These are phyloP conservation scores for sweet orange (Citrus sinensis) DNA, from an alignment of 345 rosid species.

Conservation along the genomic window DNA sequence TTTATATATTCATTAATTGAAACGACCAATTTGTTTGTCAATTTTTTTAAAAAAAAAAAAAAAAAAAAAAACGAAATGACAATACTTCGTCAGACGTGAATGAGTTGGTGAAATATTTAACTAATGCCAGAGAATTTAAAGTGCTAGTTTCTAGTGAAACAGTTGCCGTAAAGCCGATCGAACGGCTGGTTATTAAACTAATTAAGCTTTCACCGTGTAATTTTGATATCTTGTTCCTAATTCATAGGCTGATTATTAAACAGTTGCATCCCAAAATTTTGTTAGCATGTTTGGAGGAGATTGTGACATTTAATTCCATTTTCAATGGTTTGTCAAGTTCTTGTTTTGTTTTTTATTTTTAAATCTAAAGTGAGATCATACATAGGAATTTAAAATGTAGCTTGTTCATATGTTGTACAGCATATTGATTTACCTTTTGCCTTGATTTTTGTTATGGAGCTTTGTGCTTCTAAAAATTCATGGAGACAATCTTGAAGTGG, in stretches of 20 bases:
- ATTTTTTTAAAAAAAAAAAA: too few relatives aligned
- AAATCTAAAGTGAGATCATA: background rate
- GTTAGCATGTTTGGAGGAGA: slow-evolving; percentile 8
- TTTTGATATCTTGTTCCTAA: background rate
- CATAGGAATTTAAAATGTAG: background rate
- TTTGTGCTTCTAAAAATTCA: background rate
- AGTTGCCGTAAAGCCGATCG: too few relatives aligned
- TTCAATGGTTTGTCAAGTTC: background rate
- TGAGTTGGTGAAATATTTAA: too few relatives aligned
- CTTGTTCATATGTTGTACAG: background rate
- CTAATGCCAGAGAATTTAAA: too few relatives aligned
- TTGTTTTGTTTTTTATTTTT: background rate
- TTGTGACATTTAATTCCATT: background rate
- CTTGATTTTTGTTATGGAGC: slow-evolving; percentile 7
- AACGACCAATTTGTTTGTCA: too few relatives aligned
- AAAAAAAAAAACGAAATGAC: too few relatives aligned
- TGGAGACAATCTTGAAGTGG: slow-evolving; percentile 19
- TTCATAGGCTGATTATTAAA: too few relatives aligned
- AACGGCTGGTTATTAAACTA: too few relatives aligned
- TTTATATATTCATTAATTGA: too few relatives aligned
- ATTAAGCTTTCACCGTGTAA: background rate
- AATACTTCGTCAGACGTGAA: too few relatives aligned
- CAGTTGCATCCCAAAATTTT: background rate
- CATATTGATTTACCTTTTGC: background rate
- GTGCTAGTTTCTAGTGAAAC: too few relatives aligned